A percentile compares a stretch with the other conserved stretches of the same genome.
phyloP scores from a whole-genome alignment of 192 early-diverging fungal genomes.

The Backusella sp. region DNA sequence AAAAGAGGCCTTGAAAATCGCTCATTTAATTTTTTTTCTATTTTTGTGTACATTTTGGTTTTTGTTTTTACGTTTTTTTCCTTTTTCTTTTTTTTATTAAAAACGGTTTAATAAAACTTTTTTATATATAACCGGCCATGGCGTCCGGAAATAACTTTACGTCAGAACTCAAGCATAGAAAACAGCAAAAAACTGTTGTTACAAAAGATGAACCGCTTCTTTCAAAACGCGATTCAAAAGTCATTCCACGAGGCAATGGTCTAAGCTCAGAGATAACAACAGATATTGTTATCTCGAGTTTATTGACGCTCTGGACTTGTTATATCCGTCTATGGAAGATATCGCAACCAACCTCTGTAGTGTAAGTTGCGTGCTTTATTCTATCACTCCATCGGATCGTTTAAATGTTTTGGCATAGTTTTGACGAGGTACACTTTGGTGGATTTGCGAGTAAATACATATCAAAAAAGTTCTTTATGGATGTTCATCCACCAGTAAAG shows the following conservation, averaged over 20 bases:
- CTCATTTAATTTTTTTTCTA: not conserved
- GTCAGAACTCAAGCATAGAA: conserved; percentile 5
- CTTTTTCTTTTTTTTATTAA: not conserved
- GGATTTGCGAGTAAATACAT: conserved; percentile 91
- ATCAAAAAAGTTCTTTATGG: conserved; percentile 87
- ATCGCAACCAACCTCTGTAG: conserved; percentile 38
- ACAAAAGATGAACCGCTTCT: not conserved
- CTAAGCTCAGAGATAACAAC: not conserved
- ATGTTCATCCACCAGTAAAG: conserved; percentile 92
- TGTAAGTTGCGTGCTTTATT: conserved; percentile 19
- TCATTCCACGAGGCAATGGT: not conserved
- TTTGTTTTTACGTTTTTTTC: not conserved
- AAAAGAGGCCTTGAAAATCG: not conserved
- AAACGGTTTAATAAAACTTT: not conserved
- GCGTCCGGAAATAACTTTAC: not conserved
- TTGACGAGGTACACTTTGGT: conserved; percentile 99
- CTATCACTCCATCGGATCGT: not conserved
- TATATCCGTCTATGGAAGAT: conserved; percentile 44
- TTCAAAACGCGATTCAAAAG: not conserved
- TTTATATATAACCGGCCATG: not conserved
- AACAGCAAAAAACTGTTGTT: not conserved
- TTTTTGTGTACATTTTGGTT: not conserved
- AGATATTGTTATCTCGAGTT: conserved; percentile 20
- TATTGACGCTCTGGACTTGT: conserved; percentile 33
- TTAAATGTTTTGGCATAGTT: conserved; percentile 43